Conservation (phyloP, 2,329 filamentous ascomycete genomes). For the Lachnellula arida region DNA sequence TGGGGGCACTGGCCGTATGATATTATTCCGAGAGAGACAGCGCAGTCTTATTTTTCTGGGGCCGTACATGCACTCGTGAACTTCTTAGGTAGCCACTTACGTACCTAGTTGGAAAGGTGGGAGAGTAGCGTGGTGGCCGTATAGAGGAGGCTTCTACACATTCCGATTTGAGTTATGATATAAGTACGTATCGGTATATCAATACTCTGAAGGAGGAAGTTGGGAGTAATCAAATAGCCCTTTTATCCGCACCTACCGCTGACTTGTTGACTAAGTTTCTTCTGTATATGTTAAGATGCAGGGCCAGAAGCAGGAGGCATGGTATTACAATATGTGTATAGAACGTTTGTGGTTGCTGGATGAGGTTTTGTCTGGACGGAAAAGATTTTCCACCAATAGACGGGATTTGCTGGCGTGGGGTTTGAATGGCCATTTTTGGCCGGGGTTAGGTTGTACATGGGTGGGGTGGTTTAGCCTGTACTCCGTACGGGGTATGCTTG, state of each 20-base stretch:
- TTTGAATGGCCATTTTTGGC: constrained; percentile 3
- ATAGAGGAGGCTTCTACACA: neutral
- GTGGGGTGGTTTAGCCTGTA: constrained; percentile 7
- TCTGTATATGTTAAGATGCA: neutral
- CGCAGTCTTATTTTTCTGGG: neutral
- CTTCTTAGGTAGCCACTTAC: neutral
- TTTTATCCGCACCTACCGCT: neutral
- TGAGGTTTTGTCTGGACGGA: constrained; percentile 7
- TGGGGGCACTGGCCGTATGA: constrained; percentile 3
- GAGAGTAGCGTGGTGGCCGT: neutral
- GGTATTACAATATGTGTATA: neutral
- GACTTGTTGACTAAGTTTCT: neutral
- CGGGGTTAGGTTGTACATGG: neutral
- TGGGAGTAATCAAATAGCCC: neutral
- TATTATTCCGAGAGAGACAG: constrained; percentile 6
- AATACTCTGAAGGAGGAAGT: neutral
- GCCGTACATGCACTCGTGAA: neutral
- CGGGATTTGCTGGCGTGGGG: constrained; percentile 11
- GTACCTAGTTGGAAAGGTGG: neutral
- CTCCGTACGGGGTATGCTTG: no score
- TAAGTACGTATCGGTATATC: neutral
- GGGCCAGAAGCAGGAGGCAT: neutral
- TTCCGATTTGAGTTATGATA: neutral
- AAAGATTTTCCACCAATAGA: constrained; percentile 22
- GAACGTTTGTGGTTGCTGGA: constrained; percentile 1